Conservation (phyloP, 2,329 filamentous ascomycete genomes). For the Fusarium kyushuense region DNA sequence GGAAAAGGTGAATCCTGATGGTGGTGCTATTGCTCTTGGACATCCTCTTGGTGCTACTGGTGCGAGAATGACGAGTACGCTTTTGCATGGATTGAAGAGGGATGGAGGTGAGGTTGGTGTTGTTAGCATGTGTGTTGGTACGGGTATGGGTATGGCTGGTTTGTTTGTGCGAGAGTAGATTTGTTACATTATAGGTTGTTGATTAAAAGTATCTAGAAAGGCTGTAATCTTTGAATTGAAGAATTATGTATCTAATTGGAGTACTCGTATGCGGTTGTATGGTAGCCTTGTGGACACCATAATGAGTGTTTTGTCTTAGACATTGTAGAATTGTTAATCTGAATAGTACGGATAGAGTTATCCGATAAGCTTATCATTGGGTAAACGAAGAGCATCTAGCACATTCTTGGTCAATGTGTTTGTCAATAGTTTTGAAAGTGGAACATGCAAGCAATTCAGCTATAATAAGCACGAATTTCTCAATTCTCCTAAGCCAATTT, state of each 20-base stretch:
- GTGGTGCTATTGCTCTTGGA: slow-evolving; percentile 92
- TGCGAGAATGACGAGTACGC: slow-evolving; percentile 80
- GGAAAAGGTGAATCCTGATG: slow-evolving; percentile 87
- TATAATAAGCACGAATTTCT: neutral
- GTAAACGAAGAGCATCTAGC: accelerated
- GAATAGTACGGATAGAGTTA: neutral
- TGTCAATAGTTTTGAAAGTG: no score
- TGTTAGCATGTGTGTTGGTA: slow-evolving; percentile 90
- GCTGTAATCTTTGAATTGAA: neutral
- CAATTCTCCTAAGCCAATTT: accelerated
- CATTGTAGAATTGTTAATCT: no score
- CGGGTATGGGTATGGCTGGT: slow-evolving; percentile 53
- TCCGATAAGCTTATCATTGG: neutral
- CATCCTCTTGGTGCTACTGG: slow-evolving; percentile 93
- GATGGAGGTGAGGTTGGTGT: slow-evolving; percentile 82
- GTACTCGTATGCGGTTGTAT: no score
- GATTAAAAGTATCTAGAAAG: neutral
- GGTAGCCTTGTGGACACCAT: neutral
- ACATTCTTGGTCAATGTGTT: neutral
- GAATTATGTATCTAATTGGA: neutral
- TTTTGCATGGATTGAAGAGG: slow-evolving; percentile 75
- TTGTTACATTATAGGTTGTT: neutral
- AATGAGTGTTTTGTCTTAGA: neutral
- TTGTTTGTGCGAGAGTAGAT: slow-evolving; percentile 43
- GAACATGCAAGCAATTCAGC: no score